Evolutionary conservation across 2,329 filamentous ascomycete genomes (phyloP).

Genomic region (Neonectria punicea): DNA sequence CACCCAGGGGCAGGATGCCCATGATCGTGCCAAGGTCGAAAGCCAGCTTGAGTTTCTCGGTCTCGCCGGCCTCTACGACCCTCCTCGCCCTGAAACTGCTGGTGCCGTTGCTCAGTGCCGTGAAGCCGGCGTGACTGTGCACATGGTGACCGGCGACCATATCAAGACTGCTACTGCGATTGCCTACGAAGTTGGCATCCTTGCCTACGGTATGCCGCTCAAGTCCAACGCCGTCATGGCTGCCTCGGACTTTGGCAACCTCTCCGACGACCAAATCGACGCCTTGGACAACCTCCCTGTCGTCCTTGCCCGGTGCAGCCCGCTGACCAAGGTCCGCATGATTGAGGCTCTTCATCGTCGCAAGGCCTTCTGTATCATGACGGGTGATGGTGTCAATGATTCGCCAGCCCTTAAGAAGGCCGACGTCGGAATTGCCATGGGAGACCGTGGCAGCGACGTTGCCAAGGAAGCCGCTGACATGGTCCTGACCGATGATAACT

Average conservation of each 20-base stretch:
- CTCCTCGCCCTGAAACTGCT: constrained; percentile 74
- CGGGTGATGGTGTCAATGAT: constrained; percentile 80
- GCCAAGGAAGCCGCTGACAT: constrained; percentile 88
- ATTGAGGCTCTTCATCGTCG: constrained; percentile 78
- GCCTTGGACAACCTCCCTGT: constrained; percentile 68
- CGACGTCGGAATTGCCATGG: constrained; percentile 82
- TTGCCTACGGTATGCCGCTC: constrained; percentile 52
- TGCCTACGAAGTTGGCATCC: constrained; percentile 72
- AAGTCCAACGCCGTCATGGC: constrained; percentile 65
- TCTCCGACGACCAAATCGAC: constrained; percentile 72
- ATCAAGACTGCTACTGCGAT: constrained; percentile 75
- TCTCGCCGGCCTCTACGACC: constrained; percentile 77
- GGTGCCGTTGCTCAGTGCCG: constrained; percentile 69
- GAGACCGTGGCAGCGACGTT: constrained; percentile 75
- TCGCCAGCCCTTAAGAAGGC: constrained; percentile 77
- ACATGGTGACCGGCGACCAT: constrained; percentile 78
- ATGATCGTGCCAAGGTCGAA: constrained; percentile 66
- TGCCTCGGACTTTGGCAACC: constrained; percentile 69
- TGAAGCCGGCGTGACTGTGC: constrained; percentile 70
- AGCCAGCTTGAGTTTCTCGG: constrained; percentile 71
- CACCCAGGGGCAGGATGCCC: constrained; percentile 47
- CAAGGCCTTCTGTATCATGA: constrained; percentile 77
- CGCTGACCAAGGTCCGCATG: constrained; percentile 79
- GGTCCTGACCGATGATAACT: constrained; percentile 89
- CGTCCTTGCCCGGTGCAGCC: constrained; percentile 76